These are phyloP conservation scores for Clathrospora elynae DNA, from an alignment of 2,329 filamentous ascomycete species.

Conservation along the genomic window DNA sequence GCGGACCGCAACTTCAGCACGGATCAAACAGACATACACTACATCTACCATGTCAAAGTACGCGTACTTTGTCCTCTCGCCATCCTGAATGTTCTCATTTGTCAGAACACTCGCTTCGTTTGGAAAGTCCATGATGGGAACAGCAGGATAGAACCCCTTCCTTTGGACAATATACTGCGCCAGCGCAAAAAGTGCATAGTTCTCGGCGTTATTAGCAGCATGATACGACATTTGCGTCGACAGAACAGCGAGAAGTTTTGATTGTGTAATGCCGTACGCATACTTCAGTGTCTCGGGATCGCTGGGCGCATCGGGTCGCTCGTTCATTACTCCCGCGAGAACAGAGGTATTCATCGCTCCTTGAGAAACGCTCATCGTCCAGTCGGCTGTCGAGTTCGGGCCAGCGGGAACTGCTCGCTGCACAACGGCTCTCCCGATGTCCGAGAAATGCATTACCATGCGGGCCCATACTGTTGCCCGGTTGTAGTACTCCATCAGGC, in stretches of 20 bases:
- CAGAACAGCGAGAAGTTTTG: conserved; percentile 39
- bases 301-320: conserved; percentile 28
- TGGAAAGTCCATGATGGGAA: conserved; percentile 40
- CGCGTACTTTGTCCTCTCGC: conserved; percentile 35
- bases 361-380: conserved; percentile 21
- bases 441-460: conserved; percentile 43
- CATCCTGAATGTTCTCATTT: conserved; percentile 42
- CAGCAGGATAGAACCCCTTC: conserved; percentile 38
- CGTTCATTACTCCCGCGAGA: conserved; percentile 39
- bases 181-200: conserved; percentile 43
- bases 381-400: conserved; percentile 28
- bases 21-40: conserved; percentile 25
- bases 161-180: conserved; percentile 38
- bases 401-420: conserved; percentile 21
- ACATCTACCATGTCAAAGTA: conserved; percentile 40
- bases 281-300: conserved; percentile 37
- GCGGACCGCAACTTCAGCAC: too few relatives aligned
- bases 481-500: conserved; percentile 41
- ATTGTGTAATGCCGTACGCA: conserved; percentile 41
- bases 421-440: conserved; percentile 37
- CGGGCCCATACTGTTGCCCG: conserved; percentile 43
- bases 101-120: conserved; percentile 39
- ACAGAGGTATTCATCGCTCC: conserved; percentile 43
- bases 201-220: conserved; percentile 43
- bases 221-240: conserved; percentile 42